A percentile compares a stretch with the other conserved stretches of the same genome.
These are phyloP conservation scores for Colletotrichum magnum DNA, from an alignment of 2,329 filamentous ascomycete genomes.

Conservation along the genomic window DNA sequence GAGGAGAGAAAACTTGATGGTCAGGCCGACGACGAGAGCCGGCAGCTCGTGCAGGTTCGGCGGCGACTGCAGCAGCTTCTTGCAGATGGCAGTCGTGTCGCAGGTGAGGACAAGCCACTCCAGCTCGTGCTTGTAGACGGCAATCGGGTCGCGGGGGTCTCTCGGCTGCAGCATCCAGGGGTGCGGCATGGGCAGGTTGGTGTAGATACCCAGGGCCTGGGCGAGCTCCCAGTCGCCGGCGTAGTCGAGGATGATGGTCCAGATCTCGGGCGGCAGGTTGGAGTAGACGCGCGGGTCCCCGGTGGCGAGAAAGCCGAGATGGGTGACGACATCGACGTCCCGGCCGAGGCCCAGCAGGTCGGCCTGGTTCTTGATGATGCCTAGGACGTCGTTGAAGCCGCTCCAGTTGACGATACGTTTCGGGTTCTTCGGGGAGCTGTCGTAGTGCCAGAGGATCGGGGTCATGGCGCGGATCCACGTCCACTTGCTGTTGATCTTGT, in stretches of 20 bases:
- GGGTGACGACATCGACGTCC: constrained; percentile 72
- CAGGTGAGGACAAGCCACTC: constrained; percentile 88
- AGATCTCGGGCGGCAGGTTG: constrained; percentile 85
- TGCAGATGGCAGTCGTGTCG: constrained; percentile 78
- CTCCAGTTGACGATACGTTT: constrained; percentile 74
- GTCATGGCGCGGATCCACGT: constrained; percentile 87
- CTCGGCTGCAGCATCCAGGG: constrained; percentile 77
- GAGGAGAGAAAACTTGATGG: constrained; percentile 91
- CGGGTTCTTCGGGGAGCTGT: constrained; percentile 60
- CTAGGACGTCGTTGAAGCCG: constrained; percentile 78
- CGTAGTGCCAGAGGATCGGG: constrained; percentile 87
- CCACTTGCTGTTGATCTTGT: constrained; percentile 87
- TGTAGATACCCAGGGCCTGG: constrained; percentile 84
- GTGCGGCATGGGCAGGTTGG: constrained; percentile 78
- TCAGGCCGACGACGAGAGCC: constrained; percentile 85
- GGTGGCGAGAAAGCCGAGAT: constrained; percentile 53
- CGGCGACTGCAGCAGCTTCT: constrained; percentile 79
- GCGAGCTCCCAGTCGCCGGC: constrained; percentile 93
- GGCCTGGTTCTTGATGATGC: constrained; percentile 82
- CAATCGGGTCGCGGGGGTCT: constrained; percentile 73
- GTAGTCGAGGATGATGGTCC: constrained; percentile 88
- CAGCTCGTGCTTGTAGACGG: constrained; percentile 81
- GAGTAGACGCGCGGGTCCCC: constrained; percentile 53
- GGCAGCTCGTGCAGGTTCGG: constrained; percentile 81
- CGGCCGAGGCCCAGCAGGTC: constrained; percentile 81